Conservation (phyloP, 2,329 filamentous ascomycete species). For the Cercospora sp. region DNA sequence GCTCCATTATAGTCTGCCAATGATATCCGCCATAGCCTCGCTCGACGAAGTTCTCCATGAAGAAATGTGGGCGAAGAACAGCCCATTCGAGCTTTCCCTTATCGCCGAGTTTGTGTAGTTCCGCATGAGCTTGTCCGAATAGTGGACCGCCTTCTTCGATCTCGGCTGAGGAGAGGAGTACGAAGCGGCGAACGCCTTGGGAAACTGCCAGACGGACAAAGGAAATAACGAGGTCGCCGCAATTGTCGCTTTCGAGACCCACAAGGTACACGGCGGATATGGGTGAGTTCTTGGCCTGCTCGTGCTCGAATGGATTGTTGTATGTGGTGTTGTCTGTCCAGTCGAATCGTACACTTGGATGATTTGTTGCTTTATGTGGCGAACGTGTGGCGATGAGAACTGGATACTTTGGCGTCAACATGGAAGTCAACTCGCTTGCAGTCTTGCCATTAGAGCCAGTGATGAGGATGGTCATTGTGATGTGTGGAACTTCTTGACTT, state of each 20-base stretch:
- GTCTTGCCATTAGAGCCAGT: slow-evolving; percentile 27
- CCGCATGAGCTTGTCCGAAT: slow-evolving; percentile 17
- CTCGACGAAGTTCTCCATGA: slow-evolving; percentile 53
- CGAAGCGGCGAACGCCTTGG: slow-evolving; percentile 45
- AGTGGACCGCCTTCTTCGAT: slow-evolving; percentile 14
- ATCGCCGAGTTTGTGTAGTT: slow-evolving; percentile 30
- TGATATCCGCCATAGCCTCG: slow-evolving; percentile 28
- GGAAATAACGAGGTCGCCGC: slow-evolving; percentile 37
- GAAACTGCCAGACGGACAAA: slow-evolving; percentile 48
- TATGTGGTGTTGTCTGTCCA: not conserved
- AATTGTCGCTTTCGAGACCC: not conserved
- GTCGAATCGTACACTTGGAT: not conserved
- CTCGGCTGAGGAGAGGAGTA: slow-evolving; percentile 41
- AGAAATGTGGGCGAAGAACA: slow-evolving; percentile 49
- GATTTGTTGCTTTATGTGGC: slow-evolving; percentile 1
- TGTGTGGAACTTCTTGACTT: too few relatives aligned
- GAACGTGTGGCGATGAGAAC: slow-evolving; percentile 18
- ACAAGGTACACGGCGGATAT: not conserved
- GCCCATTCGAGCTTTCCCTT: slow-evolving; percentile 43
- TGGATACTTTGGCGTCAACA: slow-evolving; percentile 15
- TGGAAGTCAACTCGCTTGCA: slow-evolving; percentile 12
- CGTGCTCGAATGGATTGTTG: not conserved
- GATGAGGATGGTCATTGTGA: slow-evolving; percentile 30
- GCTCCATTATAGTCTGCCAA: slow-evolving; percentile 40
- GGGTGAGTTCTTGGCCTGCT: not conserved